Evolutionary conservation across 192 early-diverging fungal genomes (phyloP), one percentile per base, ranked within the genome.

Genomic region (Backusella circina): DNA sequence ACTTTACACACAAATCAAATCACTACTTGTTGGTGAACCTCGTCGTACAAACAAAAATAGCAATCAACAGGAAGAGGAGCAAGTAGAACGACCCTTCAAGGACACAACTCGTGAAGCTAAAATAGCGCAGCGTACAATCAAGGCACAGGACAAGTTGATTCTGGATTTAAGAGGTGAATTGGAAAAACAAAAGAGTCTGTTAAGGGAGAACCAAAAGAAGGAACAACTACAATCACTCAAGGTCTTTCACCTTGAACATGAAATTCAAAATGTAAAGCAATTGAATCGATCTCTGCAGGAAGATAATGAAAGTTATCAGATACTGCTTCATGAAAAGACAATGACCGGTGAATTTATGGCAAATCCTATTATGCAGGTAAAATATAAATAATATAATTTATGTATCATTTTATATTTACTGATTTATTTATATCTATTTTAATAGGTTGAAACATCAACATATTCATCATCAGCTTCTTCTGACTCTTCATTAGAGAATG

Each of bases 291-390:
- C 88, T 18, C 83, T 94, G 70, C 88, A 88, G 87, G 92, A 95
- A 73, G 93, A 93, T 69, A 95, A 92, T 84, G 93, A 93, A 78
- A 88, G 90, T 69, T 93, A 90, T 83, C 93, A 95, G 78, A 77
- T 93, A 51, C 80, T 95, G 39, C 76, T 95, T 77, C 91, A 92
- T 74, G 93, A 93, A 86, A 91, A 88, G 75, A 92, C 93, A 5
- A 91, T 95, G 78, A 91, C 87, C 80, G 93, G 93, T 72, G 92
- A 92, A 64, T 90, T 95, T 51, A 88, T 88, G 85, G 79, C 85
- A 39, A 89, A 87, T 12, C 84, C 84, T 5, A 86, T 86, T 32
- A 86, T 87, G 86, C 84, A 89, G 86, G 87, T 86, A 85, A 78
- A 66, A 21, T 77, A 36, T 13, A 28, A 65, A 23, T 30, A 41